Percentiles rank a stretch among this genome's conserved stretches.
phyloP scores from a whole-genome alignment of 225 moss, liverwort and hornwort genomes.

The Lunularia cruciata region DNA sequence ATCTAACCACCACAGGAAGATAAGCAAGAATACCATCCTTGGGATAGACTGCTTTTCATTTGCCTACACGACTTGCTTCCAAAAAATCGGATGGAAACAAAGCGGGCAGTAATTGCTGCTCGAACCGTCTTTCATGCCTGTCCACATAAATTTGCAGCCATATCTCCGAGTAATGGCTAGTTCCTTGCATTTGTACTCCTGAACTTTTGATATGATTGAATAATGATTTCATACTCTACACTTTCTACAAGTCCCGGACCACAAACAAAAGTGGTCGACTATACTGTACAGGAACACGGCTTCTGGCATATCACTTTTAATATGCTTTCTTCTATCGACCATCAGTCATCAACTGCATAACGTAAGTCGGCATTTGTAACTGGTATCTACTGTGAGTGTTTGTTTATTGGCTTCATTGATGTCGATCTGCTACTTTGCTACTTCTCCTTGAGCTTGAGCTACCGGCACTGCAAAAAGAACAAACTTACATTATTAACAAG shows the following conservation, averaged over 20 bases:
- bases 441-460: slow-evolving; percentile 34
- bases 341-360: slow-evolving; percentile 12
- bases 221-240: slow-evolving; percentile 50
- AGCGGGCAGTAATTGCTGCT: slow-evolving; percentile 7
- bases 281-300: slow-evolving; percentile 46
- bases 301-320: slow-evolving; percentile 17
- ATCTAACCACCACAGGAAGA: too few relatives aligned
- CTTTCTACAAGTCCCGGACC: slow-evolving; percentile 57
- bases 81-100: slow-evolving; percentile 11
- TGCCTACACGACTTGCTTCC: too few relatives aligned
- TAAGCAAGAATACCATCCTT: too few relatives aligned
- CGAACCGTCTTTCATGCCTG: slow-evolving; percentile 7
- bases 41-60: too few relatives aligned
- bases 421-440: slow-evolving; percentile 27
- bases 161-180: slow-evolving; percentile 12
- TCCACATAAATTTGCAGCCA: slow-evolving; percentile 18
- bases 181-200: slow-evolving; percentile 15
- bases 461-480: slow-evolving; percentile 35
- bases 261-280: slow-evolving; percentile 39
- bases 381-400: slow-evolving; percentile 15
- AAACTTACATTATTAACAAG: background rate
- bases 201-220: slow-evolving; percentile 30
- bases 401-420: slow-evolving; percentile 22
- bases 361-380: slow-evolving; percentile 28
- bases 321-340: slow-evolving; percentile 12